A percentile compares a stretch with the other conserved stretches of the same genome.
These are phyloP conservation scores for Globisporangium apiculatum DNA, from an alignment of 352 stramenopile species.

Conservation along the genomic window DNA sequence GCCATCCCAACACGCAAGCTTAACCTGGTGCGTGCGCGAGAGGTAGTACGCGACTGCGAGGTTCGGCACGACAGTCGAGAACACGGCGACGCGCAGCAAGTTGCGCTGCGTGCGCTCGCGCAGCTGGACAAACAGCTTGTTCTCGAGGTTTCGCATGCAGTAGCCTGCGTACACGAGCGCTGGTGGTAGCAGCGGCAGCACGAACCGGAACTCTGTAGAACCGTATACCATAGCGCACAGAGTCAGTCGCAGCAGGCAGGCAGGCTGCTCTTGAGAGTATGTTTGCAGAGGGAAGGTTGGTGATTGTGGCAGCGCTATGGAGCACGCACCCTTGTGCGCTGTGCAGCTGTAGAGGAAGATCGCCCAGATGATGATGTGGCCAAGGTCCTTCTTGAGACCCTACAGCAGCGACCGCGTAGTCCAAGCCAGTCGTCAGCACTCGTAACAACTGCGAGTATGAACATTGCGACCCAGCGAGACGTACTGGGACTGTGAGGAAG, in stretches of 20 bases:
- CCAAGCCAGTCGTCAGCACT: not conserved
- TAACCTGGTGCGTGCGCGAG: conserved; percentile 48
- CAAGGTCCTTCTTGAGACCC: conserved; percentile 59
- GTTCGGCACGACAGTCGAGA: conserved; percentile 59
- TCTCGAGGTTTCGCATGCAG: conserved; percentile 66
- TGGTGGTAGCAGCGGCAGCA: conserved; percentile 69
- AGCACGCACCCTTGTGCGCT: conserved; percentile 63
- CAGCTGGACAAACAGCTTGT: conserved; percentile 48
- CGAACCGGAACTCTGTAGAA: conserved; percentile 71
- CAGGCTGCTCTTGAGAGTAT: no score
- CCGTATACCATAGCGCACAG: not conserved
- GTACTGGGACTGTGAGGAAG: conserved; percentile 51
- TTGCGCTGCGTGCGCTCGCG: conserved; percentile 45
- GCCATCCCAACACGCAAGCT: not conserved
- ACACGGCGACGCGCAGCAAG: conserved; percentile 38
- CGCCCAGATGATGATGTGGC: conserved; percentile 53
- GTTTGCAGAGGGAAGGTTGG: no score
- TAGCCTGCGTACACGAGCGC: conserved; percentile 73
- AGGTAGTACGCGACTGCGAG: conserved; percentile 61
- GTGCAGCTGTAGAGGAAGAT: conserved; percentile 75
- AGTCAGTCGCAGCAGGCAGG: no score
- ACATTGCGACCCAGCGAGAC: not conserved
- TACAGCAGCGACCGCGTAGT: conserved; percentile 6
- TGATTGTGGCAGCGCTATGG: not conserved
- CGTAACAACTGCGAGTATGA: no score